phyloP scores from a whole-genome alignment of 129 eudicot genomes.

The Rutidosis leptorrhynchoides region DNA sequence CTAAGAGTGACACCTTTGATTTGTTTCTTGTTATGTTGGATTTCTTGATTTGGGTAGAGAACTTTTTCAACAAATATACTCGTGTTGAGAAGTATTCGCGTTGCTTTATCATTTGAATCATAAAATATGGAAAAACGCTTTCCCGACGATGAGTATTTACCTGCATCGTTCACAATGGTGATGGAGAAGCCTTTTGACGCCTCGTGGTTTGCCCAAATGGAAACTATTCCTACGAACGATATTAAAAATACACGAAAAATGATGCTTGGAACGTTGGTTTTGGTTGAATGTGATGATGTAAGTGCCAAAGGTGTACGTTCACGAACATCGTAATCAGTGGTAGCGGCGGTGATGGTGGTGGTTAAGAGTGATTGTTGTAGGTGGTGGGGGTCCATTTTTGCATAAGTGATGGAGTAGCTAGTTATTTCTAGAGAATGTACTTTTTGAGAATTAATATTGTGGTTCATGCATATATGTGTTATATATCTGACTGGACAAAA shows the following conservation, averaged over 20 bases:
- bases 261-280: conserved; percentile 27
- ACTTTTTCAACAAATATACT: conserved; percentile 42
- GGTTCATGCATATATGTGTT: background rate
- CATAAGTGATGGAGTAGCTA: background rate
- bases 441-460: background rate
- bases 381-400: conserved; percentile 22
- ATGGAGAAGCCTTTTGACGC: conserved; percentile 65
- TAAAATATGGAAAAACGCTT: conserved; percentile 51
- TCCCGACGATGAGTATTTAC: conserved; percentile 25
- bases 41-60: conserved; percentile 38
- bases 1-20: conserved; percentile 39
- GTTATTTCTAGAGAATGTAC: background rate
- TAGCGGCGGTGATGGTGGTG: conserved; percentile 11
- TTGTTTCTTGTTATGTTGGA: conserved; percentile 32
- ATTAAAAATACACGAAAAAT: conserved; percentile 37
- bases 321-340: background rate
- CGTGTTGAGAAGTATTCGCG: conserved; percentile 41
- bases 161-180: conserved; percentile 44
- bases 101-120: conserved; percentile 56
- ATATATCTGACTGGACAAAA: conserved; percentile 12
- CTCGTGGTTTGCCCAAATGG: conserved; percentile 61
- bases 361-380: conserved; percentile 31
- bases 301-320: conserved; percentile 2
- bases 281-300: background rate
- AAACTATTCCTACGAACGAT: conserved; percentile 32